Conservation (phyloP, 179 eudicot genomes). For the Amaranthus tricolor region DNA sequence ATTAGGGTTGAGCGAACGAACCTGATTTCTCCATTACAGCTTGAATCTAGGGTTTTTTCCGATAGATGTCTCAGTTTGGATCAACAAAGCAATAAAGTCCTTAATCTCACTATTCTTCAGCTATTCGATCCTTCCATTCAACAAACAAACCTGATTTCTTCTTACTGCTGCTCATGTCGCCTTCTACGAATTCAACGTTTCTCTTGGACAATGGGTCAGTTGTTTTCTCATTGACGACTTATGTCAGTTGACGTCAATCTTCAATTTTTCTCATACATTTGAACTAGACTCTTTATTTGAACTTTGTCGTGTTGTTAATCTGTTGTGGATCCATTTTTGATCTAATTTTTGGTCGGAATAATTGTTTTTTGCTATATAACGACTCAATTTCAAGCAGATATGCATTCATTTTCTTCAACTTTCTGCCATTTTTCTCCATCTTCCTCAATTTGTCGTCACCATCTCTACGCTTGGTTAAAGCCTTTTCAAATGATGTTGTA, state of each 20-base stretch:
- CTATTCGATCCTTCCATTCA: conserved; percentile 73
- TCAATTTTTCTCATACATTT: too few species aligned
- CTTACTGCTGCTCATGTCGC: conserved; percentile 91
- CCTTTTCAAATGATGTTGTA: conserved; percentile 29
- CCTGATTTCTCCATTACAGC: neutral
- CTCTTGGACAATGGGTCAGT: conserved; percentile 78
- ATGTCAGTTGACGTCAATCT: too few species aligned
- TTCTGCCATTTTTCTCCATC: conserved; percentile 16
- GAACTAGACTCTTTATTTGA: too few species aligned
- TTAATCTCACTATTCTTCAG: conserved; percentile 84
- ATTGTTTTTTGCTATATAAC: neutral
- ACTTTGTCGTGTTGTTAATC: too few species aligned
- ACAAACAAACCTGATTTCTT: conserved; percentile 78
- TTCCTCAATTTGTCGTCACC: neutral
- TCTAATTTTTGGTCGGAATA: too few species aligned
- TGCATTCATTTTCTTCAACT: conserved; percentile 31
- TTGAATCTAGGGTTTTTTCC: neutral
- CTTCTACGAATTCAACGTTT: conserved; percentile 80
- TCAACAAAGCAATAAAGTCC: conserved; percentile 71
- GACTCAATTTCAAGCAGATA: conserved; percentile 27
- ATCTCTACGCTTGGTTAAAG: conserved; percentile 18
- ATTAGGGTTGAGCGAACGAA: too few species aligned
- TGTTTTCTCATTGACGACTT: neutral
- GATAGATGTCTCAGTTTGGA: conserved; percentile 67
- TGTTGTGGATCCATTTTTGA: too few species aligned